Evolutionary conservation across 768 basidiomycete genomes (phyloP), one percentile per base, ranked within the genome.

Genomic region (Hysterangium stoloniferum): DNA sequence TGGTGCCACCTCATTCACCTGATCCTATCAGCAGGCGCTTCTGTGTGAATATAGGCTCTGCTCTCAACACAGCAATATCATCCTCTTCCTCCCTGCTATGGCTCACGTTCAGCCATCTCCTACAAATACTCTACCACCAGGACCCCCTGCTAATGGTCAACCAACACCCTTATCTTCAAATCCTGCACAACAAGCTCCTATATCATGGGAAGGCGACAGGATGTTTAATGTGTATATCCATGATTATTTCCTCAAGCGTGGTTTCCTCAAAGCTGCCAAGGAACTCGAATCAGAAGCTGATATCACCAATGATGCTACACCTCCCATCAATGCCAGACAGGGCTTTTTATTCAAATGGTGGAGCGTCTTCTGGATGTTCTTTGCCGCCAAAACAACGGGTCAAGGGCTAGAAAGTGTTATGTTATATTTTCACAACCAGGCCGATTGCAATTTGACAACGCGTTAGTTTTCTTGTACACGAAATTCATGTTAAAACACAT

Each of bases 141-240:
- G 28, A 12, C 49, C 53, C 9, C 31, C 20, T 24, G 36, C 41
- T 20, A 54, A 52, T 33, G 50, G 33, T 29, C 54, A 49, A 52
- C 31, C 35, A 20, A 27, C 37, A 17, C 19, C 43, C 29, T 31
- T 37, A 4, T 40, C 36, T 15, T 28, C 48, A 43, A 42, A 49
- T 17, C 47, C 19, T 36, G 31, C 31, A 19, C 52, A 45, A 28
- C 13, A 41, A 52, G 25, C 56, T 53, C n/a, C 61, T 57, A 20
- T 80, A 19, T 79, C 82, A 53, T 90, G 87, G 87, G 87, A 89
- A 61, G 86, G 86, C 50, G 87, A 90, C 70, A 83, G 74, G 68
- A 89, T 89, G 87, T 89, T 89, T 65, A 88, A 89, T 67, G 86
- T 89, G 62, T 90, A 90, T 68, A 89, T 90, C 57, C 76, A 84